Base-by-base conservation (phyloP, 768 basidiomycete genomes). In the Auricularia sp. region DNA sequence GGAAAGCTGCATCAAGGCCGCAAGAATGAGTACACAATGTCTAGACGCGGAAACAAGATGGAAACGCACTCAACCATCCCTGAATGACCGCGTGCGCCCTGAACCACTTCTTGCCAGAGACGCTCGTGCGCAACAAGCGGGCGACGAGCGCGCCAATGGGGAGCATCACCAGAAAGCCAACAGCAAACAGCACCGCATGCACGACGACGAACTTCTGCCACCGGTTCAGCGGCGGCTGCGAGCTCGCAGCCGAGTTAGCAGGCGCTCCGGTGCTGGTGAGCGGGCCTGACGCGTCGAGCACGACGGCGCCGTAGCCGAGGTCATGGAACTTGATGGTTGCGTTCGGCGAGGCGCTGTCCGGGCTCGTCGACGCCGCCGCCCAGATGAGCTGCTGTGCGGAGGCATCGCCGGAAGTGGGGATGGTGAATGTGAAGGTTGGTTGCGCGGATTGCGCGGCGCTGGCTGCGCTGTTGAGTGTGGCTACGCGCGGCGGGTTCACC, bases 121-220 rank as follows among this genome's bases (percentile, higher is more conserved):
- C 76, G 67, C 80, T 79, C 0, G 81, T 84, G 64, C 85, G 74
- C 43, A 80, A 72, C 67, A 80, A 82, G 43, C 85, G 77, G n/a
- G 83, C 83, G 36, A 84, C 64, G 12, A 87, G 73, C 0, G 77
- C 80, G 14, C 84, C 85, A 35, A 74, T 68, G 4, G 85, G 85
- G 8, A 86, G 73, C 61, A 86, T 70, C 11, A 85, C 54, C 54
- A 85, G 72, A 66, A 85, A 84, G 6, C 81, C 84, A 47, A 83
- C 64, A 10, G 74, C 74, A 44, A 78, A 81, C 64, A 83, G 74
- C 42, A 84, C 74, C 2, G 79, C 84, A 72, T 87, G 84, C 4
- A 82, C 81, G 60, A 87, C 70, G 35, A 85, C 77, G 62, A 81
- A 70, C 65, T 79, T 81, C 69, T 85, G 78, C 67, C 77, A 81